These are phyloP conservation scores for Collybia nuda DNA, from an alignment of 768 basidiomycete species.

Conservation along the genomic window DNA sequence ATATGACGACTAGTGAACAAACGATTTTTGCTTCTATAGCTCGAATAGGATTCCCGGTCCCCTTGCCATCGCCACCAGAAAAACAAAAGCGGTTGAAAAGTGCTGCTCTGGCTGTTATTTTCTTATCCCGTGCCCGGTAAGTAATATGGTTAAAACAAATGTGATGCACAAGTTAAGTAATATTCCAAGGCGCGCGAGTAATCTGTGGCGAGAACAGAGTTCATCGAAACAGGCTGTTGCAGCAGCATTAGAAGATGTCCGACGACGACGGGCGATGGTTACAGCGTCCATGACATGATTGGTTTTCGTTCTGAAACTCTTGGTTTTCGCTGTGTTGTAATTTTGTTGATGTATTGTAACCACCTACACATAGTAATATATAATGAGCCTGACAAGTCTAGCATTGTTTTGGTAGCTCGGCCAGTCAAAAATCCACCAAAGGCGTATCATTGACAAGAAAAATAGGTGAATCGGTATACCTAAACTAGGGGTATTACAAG, in stretches of 20 bases:
- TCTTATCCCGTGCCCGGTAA: conserved; percentile 65
- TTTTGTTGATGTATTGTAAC: conserved; percentile 7
- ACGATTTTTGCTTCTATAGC: conserved; percentile 77
- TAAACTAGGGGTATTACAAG: too few species aligned
- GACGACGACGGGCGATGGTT: conserved; percentile 42
- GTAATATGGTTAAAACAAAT: conserved; percentile 19
- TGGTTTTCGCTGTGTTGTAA: conserved; percentile 6
- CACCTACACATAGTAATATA: not conserved
- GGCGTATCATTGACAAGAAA: too few species aligned
- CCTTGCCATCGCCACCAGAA: conserved; percentile 32
- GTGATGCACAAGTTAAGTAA: not conserved
- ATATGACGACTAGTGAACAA: conserved; percentile 47
- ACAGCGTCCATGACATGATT: conserved; percentile 11
- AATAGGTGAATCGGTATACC: too few species aligned
- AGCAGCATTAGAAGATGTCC: conserved; percentile 71
- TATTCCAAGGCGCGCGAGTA: conserved; percentile 52
- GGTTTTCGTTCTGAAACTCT: not conserved
- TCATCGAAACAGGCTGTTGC: conserved; percentile 59
- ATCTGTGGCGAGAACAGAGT: conserved; percentile 63
- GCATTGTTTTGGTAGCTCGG: not conserved
- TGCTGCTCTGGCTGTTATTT: conserved; percentile 56
- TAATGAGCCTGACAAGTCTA: conserved; percentile 1
- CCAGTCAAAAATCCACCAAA: too few species aligned
- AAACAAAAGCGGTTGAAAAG: conserved; percentile 55
- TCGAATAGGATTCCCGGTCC: conserved; percentile 65